phyloP scores from a whole-genome alignment of 2,329 filamentous ascomycete genomes.

The Didymella sp. region DNA sequence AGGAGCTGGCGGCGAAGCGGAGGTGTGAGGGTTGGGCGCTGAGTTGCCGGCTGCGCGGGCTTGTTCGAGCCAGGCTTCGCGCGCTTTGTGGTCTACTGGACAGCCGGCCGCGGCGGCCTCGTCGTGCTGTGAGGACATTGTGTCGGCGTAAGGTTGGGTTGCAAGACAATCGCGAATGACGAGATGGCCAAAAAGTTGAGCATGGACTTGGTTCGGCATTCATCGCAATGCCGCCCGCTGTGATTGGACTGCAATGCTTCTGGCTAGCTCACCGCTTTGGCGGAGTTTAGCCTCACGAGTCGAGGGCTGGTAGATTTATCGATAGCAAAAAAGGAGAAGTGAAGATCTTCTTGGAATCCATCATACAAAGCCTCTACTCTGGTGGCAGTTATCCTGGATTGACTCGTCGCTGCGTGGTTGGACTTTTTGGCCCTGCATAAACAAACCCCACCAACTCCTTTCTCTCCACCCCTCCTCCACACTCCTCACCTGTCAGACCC shows the following conservation, averaged over 20 bases:
- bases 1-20: constrained; percentile 11
- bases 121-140: constrained; percentile 35
- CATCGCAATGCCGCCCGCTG: constrained; percentile 9
- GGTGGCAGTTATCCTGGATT: neutral
- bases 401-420: constrained; percentile 6
- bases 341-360: neutral
- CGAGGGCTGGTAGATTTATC: constrained; percentile 9
- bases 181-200: constrained; percentile 32
- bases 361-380: too few relatives aligned
- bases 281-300: constrained; percentile 13
- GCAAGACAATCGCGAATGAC: constrained; percentile 26
- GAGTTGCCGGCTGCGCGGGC: constrained; percentile 58
- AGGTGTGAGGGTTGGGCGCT: constrained; percentile 29
- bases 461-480: constrained; percentile 16
- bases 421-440: constrained; percentile 39
- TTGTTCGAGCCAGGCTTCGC: constrained; percentile 83
- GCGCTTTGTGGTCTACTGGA: constrained; percentile 88
- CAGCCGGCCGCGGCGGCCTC: constrained; percentile 60
- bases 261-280: constrained; percentile 23
- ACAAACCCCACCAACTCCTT: constrained; percentile 29
- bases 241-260: constrained; percentile 30
- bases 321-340: constrained; percentile 10
- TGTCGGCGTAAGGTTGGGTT: constrained; percentile 13
- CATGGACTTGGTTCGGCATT: constrained; percentile 30
- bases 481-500: constrained; percentile 7